Conservation (phyloP, 2,329 filamentous ascomycete genomes). For the Claviceps sorghi region DNA sequence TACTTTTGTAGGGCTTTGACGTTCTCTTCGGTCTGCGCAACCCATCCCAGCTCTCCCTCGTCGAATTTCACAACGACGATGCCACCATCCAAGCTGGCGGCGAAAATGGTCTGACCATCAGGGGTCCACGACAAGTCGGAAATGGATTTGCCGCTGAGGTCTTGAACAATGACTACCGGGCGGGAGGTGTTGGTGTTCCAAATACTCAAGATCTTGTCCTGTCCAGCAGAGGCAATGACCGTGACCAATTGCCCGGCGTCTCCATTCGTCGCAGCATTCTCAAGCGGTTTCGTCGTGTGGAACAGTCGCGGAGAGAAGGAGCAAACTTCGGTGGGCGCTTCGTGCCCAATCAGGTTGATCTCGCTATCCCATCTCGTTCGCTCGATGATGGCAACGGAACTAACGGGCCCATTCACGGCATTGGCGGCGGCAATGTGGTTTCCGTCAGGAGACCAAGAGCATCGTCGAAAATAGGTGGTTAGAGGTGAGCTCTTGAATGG, state of each 20-base stretch:
- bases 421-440: conserved; percentile 95
- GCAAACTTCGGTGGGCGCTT: conserved; percentile 93
- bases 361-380: conserved; percentile 88
- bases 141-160: conserved; percentile 79
- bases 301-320: conserved; percentile 92
- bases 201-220: conserved; percentile 89
- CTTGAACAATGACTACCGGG: conserved; percentile 79
- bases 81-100: conserved; percentile 77
- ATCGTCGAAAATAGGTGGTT: conserved; percentile 91
- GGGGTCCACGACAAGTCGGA: conserved; percentile 91
- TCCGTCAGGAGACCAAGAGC: conserved; percentile 95
- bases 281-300: conserved; percentile 50
- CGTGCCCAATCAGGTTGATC: conserved; percentile 93
- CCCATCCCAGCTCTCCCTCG: conserved; percentile 76
- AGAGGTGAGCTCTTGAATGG: conserved; percentile 86
- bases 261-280: conserved; percentile 33
- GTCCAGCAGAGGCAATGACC: conserved; percentile 90
- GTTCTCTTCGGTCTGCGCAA: conserved; percentile 74
- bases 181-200: conserved; percentile 96
- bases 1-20: conserved; percentile 88
- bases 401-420: conserved; percentile 92
- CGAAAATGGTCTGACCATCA: conserved; percentile 74
- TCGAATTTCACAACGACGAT: conserved; percentile 74
- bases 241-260: conserved; percentile 48
- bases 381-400: conserved; percentile 90